Evolutionary conservation across 352 stramenopile species (phyloP).

Genomic region (Thraustochytrium striatum): DNA sequence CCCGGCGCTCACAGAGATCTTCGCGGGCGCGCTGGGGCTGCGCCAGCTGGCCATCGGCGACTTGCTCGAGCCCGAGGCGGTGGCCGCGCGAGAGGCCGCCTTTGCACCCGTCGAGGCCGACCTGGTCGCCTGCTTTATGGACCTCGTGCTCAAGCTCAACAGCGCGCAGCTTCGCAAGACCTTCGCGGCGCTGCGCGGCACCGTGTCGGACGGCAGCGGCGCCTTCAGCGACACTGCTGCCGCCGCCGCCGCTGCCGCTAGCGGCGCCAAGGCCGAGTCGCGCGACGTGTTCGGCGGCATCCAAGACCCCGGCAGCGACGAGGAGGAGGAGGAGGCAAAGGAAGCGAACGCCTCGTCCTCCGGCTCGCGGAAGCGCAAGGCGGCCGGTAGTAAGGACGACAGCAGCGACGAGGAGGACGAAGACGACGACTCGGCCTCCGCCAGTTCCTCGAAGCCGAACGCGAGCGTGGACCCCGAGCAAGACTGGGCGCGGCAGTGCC

Average conservation of each 20-base stretch:
- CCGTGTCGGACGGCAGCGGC: too few species aligned
- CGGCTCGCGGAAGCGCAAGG: background rate
- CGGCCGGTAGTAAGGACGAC: background rate
- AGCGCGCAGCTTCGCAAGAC: background rate
- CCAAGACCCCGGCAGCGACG: background rate
- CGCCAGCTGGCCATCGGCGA: background rate
- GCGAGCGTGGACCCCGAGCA: background rate
- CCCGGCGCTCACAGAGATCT: background rate
- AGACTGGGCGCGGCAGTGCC: constrained; percentile 27
- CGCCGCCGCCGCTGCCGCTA: background rate
- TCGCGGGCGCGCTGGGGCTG: constrained; percentile 2
- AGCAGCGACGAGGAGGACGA: constrained; percentile 3
- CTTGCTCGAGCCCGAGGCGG: background rate
- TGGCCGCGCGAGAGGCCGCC: background rate
- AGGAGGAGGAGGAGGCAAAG: background rate
- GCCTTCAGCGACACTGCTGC: background rate
- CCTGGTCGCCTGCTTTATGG: constrained; percentile 26
- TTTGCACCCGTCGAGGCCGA: background rate
- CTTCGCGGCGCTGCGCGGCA: constrained; percentile 17
- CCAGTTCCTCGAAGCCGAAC: too few species aligned
- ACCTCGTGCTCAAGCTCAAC: constrained; percentile 9
- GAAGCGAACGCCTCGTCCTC: background rate
- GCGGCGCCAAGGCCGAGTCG: background rate
- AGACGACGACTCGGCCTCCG: too few species aligned
- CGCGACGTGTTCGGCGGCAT: background rate